phyloP scores from a whole-genome alignment of 768 basidiomycete species.

The Amyloporia xantha region DNA sequence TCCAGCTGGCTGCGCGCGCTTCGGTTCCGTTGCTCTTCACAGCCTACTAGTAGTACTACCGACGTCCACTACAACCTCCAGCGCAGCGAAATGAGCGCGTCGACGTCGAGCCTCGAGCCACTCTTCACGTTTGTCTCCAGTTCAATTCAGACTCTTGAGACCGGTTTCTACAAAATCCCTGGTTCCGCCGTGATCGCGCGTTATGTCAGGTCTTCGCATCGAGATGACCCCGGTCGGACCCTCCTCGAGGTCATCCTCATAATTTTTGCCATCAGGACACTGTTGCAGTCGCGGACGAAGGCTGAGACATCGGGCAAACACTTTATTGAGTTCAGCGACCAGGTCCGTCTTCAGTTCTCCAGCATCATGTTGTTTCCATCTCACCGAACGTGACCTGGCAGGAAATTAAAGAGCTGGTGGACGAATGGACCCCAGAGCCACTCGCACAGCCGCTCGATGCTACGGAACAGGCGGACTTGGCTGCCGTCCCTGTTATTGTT shows the following conservation, averaged over 20 bases:
- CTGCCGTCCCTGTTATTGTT: constrained; percentile 65
- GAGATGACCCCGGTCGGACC: constrained; percentile 91
- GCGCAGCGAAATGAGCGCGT: constrained; percentile 28
- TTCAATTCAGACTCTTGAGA: constrained; percentile 51
- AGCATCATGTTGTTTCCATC: too few species aligned
- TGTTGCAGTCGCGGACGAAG: constrained; percentile 85
- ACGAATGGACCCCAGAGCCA: constrained; percentile 90
- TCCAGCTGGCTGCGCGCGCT: too few species aligned
- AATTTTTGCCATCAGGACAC: constrained; percentile 81
- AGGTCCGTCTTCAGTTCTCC: constrained; percentile 66
- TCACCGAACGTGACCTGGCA: constrained; percentile 24
- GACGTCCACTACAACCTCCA: neutral
- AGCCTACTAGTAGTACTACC: neutral
- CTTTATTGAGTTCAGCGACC: constrained; percentile 87
- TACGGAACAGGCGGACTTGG: constrained; percentile 62
- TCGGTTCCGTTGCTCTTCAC: neutral
- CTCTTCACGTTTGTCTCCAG: constrained; percentile 62
- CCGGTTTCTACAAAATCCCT: constrained; percentile 67
- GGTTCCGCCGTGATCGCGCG: constrained; percentile 81
- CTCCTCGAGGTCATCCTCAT: constrained; percentile 84
- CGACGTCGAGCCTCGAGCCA: constrained; percentile 36
- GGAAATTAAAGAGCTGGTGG: constrained; percentile 96
- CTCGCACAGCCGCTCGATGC: constrained; percentile 57
- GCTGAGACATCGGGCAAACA: constrained; percentile 80
- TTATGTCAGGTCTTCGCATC: constrained; percentile 92